Evolutionary conservation across 495 filamentous ascomycete genomes (phyloP), one percentile per base, ranked within the genome.

Genomic region (Lepraria neglecta): DNA sequence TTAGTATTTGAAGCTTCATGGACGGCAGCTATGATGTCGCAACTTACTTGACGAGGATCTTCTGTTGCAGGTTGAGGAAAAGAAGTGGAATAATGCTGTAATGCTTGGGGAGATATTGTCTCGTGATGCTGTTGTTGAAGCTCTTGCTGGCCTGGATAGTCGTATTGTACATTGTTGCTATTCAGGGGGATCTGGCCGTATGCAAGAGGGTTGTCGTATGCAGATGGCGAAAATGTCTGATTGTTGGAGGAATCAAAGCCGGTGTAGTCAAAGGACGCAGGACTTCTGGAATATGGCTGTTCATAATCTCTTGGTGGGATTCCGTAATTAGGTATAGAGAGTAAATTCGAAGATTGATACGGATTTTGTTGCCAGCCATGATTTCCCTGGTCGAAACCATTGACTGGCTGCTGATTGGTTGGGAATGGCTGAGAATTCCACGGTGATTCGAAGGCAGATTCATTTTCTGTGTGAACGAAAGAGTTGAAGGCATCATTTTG

Each of bases 81-180:
- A 17, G 48, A 31, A 28, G 51, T 54, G 3, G 67, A 52, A 59
- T 64, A 62, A 43, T 62, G 63, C 47, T 67, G 62, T 24, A 69
- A 50, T 27, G 67, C 67, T 56, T 68, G 66, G 1, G 67, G 67
- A 17, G 67, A 69, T 21, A 69, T 67, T 24, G 67, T 69, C 43
- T 67, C 62, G 19, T 60, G 63, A 42, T 56, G 51, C 51, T 54
- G 59, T 33, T 60, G 48, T 28, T 64, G 57, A 35, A 62, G 59
- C 15, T 30, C 64, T 45, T 44, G 59, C 14, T 42, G 42, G 10
- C 43, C 56, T 27, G 61, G 46, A 35, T 56, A 67, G 6, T 61
- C 56, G 55, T 55, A 69, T 21, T 57, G 61, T 30, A 58, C 17
- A 35, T 28, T 47, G n/a, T 53, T 62, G 19, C 10, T 38, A 10